Evolutionary conservation across 345 rosid genomes (phyloP), one percentile per base, ranked within the genome.

Genomic region (Clausena lansium): DNA sequence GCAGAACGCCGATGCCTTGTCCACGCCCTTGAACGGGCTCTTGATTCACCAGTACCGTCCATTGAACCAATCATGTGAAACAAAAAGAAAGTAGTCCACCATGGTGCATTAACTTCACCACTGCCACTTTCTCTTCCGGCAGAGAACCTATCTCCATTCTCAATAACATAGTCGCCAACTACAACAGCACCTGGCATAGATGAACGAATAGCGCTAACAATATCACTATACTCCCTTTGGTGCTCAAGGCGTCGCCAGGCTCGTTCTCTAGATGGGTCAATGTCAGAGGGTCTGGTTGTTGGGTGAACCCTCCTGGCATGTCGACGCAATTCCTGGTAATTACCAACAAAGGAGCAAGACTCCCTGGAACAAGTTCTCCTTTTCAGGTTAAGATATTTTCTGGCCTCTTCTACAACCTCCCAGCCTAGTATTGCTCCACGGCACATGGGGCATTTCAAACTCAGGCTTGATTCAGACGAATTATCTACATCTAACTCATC

Each of bases 121-220:
- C 76, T 64, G 55, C 84, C 89, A 35, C 61, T 78, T 68, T 84
- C 97, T 76, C 94, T 90, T 75, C 85, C 94, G 70, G 75, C 84
- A 13, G 92, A 58, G 24, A 87, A 80, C 83, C 94, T 91, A 72
- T 91, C 92, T 55, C 97, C 93, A 81, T 92, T 91, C 80, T 94
- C 98, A 25, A 94, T 88, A 17, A 89, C 98, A 86, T 93, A 95
- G 80, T 95, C 99, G 61, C 98, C 98, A 73, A 95, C 94, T 2
- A 95, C 98, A 63, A 93, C 85, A 78, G 97, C 97, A 76, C 98
- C 98, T 0, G 98, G 98, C 78, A 93, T 91, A 50, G 98, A 93
- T 33, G 98, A 89, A 52, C 87, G 97, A 50, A 93, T 84, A 6
- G 96, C 96, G 81, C 97, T 93, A 32, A 92, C 94, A 77, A 92